Base-by-base conservation (phyloP, 148 eudicot species). In the Euryodendron excelsum region DNA sequence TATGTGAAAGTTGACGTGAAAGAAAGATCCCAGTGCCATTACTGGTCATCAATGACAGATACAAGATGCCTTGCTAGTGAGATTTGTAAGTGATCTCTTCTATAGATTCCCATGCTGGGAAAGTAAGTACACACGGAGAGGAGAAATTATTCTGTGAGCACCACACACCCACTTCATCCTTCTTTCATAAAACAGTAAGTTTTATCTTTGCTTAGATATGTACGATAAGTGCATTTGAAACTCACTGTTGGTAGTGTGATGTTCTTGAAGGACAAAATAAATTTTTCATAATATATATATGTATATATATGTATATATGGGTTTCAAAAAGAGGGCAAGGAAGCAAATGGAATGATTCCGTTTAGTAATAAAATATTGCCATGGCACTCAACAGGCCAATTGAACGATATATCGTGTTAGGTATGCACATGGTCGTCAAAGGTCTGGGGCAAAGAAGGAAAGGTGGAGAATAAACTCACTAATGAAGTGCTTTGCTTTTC, bases 391-490 rank as follows among this genome's bases (percentile, higher is more conserved):
- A 56, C 11, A 20, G 18, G 90, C 84, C 84, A 73, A 80, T 79
- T 77, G 33, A 85, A 87, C 81, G 86, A 83, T 83, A 73, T 74
- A 71, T n/a, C n/a, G n/a, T n/a, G 84, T 79, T 81, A 79, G 78
- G 87, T 71, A 39, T 76, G 85, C 90, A 85, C 90, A 87, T 87
- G 90, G n/a, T n/a, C n/a, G n/a, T n/a, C n/a, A n/a, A n/a, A 72
- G 74, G 74, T 66, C 47, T 11, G 37, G 5, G 25, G 60, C 8
- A n/a, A 56, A 56, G 27, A 56, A 56, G 20, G 60, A 0, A 56
- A 25, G n/a, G 8, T n/a, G n/a, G n/a, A n/a, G n/a, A n/a, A n/a
- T n/a, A n/a, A 4, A 56, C 5, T 18, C 6, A 56, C 1, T 48
- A 56, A 56, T 20, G 5, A 25, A 55, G 50, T 73, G 47, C 36